Conservation (phyloP, 495 filamentous ascomycete species). For the Pyrenula massariospora region DNA sequence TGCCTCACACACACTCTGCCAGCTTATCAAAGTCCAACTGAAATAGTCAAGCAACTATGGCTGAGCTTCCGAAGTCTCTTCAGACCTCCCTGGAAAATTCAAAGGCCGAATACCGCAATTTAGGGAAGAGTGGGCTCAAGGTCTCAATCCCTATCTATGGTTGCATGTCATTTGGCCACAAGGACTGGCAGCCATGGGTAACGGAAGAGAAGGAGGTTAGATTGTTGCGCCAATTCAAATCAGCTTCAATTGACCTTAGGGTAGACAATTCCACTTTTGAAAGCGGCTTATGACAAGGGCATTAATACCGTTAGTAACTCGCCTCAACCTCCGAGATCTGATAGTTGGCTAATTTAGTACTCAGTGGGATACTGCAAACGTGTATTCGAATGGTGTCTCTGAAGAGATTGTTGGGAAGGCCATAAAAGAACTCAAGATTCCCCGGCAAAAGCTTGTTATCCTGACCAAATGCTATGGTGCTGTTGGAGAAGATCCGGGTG, state of each 20-base stretch:
- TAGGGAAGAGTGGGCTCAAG: constrained; percentile 29
- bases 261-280: constrained; percentile 16
- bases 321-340: constrained; percentile 4
- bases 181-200: constrained; percentile 29
- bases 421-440: constrained; percentile 30
- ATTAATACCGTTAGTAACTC: constrained; percentile 16
- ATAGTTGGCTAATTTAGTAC: constrained; percentile 1
- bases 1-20: no score
- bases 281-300: constrained; percentile 35
- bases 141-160: constrained; percentile 36
- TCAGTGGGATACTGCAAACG: constrained; percentile 28
- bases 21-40: no score
- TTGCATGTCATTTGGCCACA: constrained; percentile 31
- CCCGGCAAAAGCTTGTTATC: constrained; percentile 30
- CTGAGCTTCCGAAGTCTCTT: neutral
- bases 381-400: constrained; percentile 29
- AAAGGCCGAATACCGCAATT: constrained; percentile 25
- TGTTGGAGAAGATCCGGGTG: constrained; percentile 18
- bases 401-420: constrained; percentile 34
- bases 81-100: neutral
- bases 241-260: neutral
- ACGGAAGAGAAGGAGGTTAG: constrained; percentile 26
- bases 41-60: no score
- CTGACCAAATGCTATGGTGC: constrained; percentile 30
- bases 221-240: constrained; percentile 3